Evolutionary conservation across 495 filamentous ascomycete species (phyloP).

Genomic region (Hypoxylon rickii): DNA sequence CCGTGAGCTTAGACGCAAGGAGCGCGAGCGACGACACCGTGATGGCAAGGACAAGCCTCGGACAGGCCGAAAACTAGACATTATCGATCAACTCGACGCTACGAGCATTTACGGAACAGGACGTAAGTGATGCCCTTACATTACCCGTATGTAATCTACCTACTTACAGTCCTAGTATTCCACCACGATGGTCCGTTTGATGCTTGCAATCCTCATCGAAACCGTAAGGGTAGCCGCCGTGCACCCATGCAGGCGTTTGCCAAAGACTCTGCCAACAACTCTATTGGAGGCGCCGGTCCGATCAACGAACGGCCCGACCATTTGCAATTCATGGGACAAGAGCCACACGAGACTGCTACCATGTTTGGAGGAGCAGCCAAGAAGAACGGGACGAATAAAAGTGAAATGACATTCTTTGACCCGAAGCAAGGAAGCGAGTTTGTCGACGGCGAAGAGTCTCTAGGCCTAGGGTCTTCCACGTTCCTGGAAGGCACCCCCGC

Average conservation of each 20-base stretch:
- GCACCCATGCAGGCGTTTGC: conserved; percentile 98
- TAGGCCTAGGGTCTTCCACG: conserved; percentile 91
- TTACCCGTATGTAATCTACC: neutral
- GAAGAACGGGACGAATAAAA: conserved; percentile 27
- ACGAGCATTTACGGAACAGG: conserved; percentile 96
- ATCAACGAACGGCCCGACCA: conserved; percentile 82
- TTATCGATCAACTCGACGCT: conserved; percentile 97
- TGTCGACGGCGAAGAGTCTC: conserved; percentile 79
- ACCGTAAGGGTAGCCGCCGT: conserved; percentile 77
- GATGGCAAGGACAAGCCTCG: conserved; percentile 62
- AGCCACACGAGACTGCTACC: conserved; percentile 78
- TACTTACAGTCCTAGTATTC: conserved; percentile 68
- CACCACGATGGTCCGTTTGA: conserved; percentile 99
- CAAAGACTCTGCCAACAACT: conserved; percentile 87
- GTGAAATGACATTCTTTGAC: conserved; percentile 55
- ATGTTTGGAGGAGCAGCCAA: conserved; percentile 63
- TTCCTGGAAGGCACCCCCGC: conserved; percentile 96
- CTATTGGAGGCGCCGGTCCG: conserved; percentile 85
- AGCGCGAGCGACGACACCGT: conserved; percentile 67
- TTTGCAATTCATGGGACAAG: conserved; percentile 76
- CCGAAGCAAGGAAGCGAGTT: conserved; percentile 61
- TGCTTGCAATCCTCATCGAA: conserved; percentile 94
- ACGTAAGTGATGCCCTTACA: conserved; percentile 60
- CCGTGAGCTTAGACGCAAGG: conserved; percentile 71
- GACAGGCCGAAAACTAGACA: conserved; percentile 72